These are phyloP conservation scores for Tricholoma flavovirens DNA, from an alignment of 768 basidiomycete genomes.

Conservation along the genomic window DNA sequence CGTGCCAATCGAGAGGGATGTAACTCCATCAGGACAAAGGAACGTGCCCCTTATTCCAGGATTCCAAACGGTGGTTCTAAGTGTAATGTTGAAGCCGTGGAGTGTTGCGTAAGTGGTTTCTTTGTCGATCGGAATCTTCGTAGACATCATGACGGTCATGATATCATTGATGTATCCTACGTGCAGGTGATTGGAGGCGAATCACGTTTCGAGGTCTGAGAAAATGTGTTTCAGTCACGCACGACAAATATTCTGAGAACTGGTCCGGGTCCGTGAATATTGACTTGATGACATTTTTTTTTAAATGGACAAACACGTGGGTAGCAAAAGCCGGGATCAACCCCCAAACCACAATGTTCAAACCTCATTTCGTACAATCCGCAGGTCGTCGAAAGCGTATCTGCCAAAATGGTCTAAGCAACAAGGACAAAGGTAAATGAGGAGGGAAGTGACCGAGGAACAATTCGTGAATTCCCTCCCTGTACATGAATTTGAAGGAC, in stretches of 20 bases:
- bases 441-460: not conserved
- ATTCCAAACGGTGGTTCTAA: not conserved
- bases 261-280: too few relatives aligned
- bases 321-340: constrained; percentile 1
- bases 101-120: not conserved
- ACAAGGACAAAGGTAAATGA: not conserved
- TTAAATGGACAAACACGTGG: not conserved
- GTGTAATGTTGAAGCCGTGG: not conserved
- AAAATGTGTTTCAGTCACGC: not conserved
- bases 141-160: too few relatives aligned
- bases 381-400: not conserved
- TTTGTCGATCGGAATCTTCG: not conserved
- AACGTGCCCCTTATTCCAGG: not conserved
- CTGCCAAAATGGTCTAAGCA: not conserved
- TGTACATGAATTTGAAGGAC: not conserved
- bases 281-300: too few relatives aligned
- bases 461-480: not conserved
- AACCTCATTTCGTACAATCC: too few relatives aligned
- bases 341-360: too few relatives aligned
- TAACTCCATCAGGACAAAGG: not conserved
- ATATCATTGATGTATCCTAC: not conserved
- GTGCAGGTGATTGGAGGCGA: not conserved
- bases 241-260: too few relatives aligned
- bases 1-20: not conserved
- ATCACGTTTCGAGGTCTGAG: not conserved